These are phyloP conservation scores for Brasenia schreberi DNA, from an alignment of 164 flowering plant species.

Conservation along the genomic window DNA sequence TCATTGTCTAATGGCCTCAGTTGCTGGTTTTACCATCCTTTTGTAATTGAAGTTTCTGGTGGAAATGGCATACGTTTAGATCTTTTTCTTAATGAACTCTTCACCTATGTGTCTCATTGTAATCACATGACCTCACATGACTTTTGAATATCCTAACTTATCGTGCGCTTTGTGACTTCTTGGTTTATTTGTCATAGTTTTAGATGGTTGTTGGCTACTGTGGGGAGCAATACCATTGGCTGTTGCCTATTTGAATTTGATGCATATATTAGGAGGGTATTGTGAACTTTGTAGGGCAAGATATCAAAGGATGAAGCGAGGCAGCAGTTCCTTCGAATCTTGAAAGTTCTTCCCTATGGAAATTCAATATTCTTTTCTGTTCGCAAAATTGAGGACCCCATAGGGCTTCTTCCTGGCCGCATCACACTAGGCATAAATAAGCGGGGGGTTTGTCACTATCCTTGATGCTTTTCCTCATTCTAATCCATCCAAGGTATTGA, in stretches of 20 bases:
- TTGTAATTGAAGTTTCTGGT: too few relatives aligned
- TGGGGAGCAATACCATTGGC: too few relatives aligned
- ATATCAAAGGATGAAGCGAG: slow-evolving; percentile 91
- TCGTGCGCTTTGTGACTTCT: too few relatives aligned
- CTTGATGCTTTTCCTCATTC: not conserved
- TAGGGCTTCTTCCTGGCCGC: slow-evolving; percentile 96
- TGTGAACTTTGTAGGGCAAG: slow-evolving; percentile 37
- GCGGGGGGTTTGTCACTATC: slow-evolving; percentile 66
- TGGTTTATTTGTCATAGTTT: too few relatives aligned
- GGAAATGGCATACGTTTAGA: too few relatives aligned
- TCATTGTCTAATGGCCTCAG: too few relatives aligned
- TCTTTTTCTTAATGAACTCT: too few relatives aligned
- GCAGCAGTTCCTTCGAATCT: slow-evolving; percentile 78
- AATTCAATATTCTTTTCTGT: slow-evolving; percentile 90
- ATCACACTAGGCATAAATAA: slow-evolving; percentile 87
- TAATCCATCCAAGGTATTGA: not conserved
- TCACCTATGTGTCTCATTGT: too few relatives aligned
- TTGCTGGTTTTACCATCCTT: too few relatives aligned
- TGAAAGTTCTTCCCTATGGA: slow-evolving; percentile 89
- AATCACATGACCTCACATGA: too few relatives aligned
- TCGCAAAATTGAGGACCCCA: slow-evolving; percentile 97
- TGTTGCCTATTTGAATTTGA: not conserved
- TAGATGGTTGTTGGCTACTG: too few relatives aligned
- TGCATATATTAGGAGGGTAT: not conserved
- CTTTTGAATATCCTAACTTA: too few relatives aligned